Conservation (phyloP, 2,329 filamentous ascomycete genomes). For the Phaeomoniella chlamydospora region DNA sequence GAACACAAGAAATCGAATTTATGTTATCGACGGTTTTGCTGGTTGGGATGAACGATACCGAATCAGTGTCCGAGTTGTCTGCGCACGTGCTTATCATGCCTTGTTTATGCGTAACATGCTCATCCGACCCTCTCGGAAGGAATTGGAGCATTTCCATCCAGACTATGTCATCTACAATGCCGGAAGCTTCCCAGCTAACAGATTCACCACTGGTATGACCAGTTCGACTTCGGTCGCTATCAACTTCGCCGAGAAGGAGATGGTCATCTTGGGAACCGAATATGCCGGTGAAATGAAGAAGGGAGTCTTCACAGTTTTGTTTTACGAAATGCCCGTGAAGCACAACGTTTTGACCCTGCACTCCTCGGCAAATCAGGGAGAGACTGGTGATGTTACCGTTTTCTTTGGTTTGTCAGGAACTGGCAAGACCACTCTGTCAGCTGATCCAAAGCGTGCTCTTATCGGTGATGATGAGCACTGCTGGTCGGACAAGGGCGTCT, state of each 20-base stretch:
- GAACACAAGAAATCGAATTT: slow-evolving; percentile 97
- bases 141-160: slow-evolving; percentile 94
- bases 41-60: slow-evolving; percentile 98
- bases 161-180: slow-evolving; percentile 99
- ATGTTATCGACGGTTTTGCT: slow-evolving; percentile 92
- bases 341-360: slow-evolving; percentile 97
- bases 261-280: slow-evolving; percentile 98
- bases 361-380: slow-evolving; percentile 95
- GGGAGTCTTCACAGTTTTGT: slow-evolving; percentile 96
- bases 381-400: slow-evolving; percentile 87
- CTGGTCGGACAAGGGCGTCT: slow-evolving; percentile 92
- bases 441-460: slow-evolving; percentile 86
- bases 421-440: slow-evolving; percentile 95
- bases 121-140: slow-evolving; percentile 78
- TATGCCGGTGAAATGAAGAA: slow-evolving; percentile 98
- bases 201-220: slow-evolving; percentile 97
- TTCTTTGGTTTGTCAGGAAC: slow-evolving; percentile 99
- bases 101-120: slow-evolving; percentile 99
- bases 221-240: slow-evolving; percentile 94
- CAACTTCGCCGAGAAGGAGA: slow-evolving; percentile 99
- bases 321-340: slow-evolving; percentile 99
- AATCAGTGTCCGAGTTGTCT: slow-evolving; percentile 94
- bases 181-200: slow-evolving; percentile 94
- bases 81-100: slow-evolving; percentile 96
- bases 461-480: slow-evolving; percentile 99